A percentile compares a stretch with the other conserved stretches of the same genome.
phyloP scores from a whole-genome alignment of 306 rosid species.

The Pachyrhizus erosus region DNA sequence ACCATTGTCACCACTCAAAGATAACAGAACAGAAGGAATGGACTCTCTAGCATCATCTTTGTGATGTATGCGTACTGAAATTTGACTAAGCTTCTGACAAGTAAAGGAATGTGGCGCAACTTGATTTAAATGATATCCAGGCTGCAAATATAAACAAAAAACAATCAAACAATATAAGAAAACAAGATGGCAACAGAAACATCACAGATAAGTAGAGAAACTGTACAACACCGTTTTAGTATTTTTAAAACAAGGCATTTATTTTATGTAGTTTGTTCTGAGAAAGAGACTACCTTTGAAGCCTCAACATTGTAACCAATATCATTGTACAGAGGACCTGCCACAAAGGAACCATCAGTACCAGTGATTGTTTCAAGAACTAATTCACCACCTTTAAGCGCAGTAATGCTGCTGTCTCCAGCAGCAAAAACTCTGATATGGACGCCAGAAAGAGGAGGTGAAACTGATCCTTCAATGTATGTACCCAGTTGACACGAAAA shows the following conservation, averaged over 20 bases:
- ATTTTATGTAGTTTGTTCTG: slow-evolving; percentile 13
- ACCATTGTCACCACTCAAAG: slow-evolving; percentile 94
- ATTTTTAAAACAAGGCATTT: slow-evolving; percentile 19
- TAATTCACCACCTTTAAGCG: slow-evolving; percentile 70
- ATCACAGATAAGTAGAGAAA: slow-evolving; percentile 27
- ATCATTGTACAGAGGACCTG: slow-evolving; percentile 92
- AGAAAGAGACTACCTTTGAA: slow-evolving; percentile 65
- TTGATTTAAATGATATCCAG: slow-evolving; percentile 85
- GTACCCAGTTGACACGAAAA: slow-evolving; percentile 81
- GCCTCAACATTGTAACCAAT: slow-evolving; percentile 78
- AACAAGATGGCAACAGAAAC: slow-evolving; percentile 15
- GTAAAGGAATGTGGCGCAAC: slow-evolving; percentile 84
- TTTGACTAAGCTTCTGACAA: slow-evolving; percentile 96
- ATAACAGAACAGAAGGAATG: slow-evolving; percentile 89
- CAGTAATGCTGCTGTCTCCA: slow-evolving; percentile 73
- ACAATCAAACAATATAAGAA: slow-evolving; percentile 30
- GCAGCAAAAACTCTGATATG: slow-evolving; percentile 75
- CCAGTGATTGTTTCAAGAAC: slow-evolving; percentile 82
- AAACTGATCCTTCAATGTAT: slow-evolving; percentile 85
- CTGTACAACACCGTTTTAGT: slow-evolving; percentile 25
- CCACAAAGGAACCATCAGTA: slow-evolving; percentile 75
- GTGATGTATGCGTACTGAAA: slow-evolving; percentile 73
- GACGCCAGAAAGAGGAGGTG: slow-evolving; percentile 85
- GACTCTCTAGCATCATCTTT: slow-evolving; percentile 69
- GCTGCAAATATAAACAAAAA: slow-evolving; percentile 59